Percentiles rank a stretch among this genome's conserved stretches.
Evolutionary conservation across 345 rosid species (phyloP).

Genomic region (Trapa bicornis): DNA sequence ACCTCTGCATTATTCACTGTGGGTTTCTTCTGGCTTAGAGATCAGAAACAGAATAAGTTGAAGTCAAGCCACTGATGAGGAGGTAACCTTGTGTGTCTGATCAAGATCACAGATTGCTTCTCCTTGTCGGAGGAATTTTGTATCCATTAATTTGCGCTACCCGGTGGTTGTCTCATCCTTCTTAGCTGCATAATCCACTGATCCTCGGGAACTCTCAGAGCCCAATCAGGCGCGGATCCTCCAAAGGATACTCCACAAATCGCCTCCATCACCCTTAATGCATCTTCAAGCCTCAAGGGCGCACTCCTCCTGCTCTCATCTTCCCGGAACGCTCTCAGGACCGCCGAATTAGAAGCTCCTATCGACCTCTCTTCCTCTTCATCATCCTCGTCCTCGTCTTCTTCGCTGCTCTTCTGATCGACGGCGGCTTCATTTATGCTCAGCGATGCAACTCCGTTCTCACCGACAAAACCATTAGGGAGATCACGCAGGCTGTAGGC

Average conservation of each 20-base stretch:
- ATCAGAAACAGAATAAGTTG: not conserved
- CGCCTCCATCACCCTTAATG: constrained; percentile 60
- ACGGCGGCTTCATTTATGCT: constrained; percentile 19
- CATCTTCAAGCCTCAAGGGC: constrained; percentile 49
- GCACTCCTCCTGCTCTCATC: constrained; percentile 68
- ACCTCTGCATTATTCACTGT: no score
- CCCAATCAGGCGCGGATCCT: constrained; percentile 74
- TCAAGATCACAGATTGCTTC: not conserved
- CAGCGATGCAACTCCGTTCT: constrained; percentile 41
- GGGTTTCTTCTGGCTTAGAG: no score
- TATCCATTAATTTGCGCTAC: constrained; percentile 5
- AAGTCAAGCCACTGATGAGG: not conserved
- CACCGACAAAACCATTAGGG: constrained; percentile 34
- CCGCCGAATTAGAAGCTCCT: constrained; percentile 28
- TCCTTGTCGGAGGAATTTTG: not conserved
- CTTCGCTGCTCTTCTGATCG: constrained; percentile 28
- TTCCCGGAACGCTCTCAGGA: constrained; percentile 48
- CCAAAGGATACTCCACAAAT: constrained; percentile 72
- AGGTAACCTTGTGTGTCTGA: not conserved
- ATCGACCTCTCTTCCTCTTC: constrained; percentile 26
- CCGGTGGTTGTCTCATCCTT: constrained; percentile 30
- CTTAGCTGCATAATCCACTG: constrained; percentile 68
- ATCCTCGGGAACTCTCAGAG: constrained; percentile 43
- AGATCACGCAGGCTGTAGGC: constrained; percentile 11
- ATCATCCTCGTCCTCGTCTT: constrained; percentile 15